A percentile compares a stretch with the other conserved stretches of the same genome.
phyloP scores from a whole-genome alignment of 805 yeast species.

The Wickerhamomyces bisporus region DNA sequence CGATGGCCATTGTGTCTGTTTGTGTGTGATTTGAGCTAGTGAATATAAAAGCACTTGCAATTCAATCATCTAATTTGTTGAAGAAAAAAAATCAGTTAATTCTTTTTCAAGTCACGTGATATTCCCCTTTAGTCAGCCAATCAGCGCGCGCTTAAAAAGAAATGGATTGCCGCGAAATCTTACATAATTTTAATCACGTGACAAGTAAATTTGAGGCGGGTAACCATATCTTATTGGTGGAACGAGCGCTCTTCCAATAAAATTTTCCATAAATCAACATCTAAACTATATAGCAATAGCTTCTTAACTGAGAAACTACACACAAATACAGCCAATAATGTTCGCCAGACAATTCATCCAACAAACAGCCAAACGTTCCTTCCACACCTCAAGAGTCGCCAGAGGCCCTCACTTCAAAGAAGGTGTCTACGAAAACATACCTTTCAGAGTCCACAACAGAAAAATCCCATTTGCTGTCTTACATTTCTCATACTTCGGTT shows the following conservation, averaged over 20 bases:
- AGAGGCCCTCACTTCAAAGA: constrained; percentile 55
- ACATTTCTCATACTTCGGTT: constrained; percentile 73
- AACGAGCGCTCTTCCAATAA: too few relatives aligned
- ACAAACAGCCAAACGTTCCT: constrained; percentile 37
- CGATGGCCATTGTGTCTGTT: constrained; percentile 54
- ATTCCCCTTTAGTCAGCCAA: constrained; percentile 9
- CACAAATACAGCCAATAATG: too few relatives aligned
- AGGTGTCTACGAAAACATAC: constrained; percentile 89
- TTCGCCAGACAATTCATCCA: constrained; percentile 28
- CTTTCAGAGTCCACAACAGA: constrained; percentile 92
- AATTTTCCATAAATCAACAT: not conserved
- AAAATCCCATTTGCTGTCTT: constrained; percentile 80
- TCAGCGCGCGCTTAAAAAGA: constrained; percentile 6
- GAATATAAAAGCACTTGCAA: too few relatives aligned
- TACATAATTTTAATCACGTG: not conserved
- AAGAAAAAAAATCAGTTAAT: too few relatives aligned
- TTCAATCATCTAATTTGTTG: too few relatives aligned
- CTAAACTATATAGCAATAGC: too few relatives aligned
- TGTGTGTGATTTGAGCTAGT: too few relatives aligned
- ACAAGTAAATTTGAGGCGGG: too few relatives aligned
- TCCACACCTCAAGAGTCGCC: constrained; percentile 45
- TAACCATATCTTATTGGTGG: too few relatives aligned
- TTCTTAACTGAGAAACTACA: too few relatives aligned
- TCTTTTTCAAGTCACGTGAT: not conserved
- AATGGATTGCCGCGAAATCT: too few relatives aligned